Conservation (phyloP, 768 basidiomycete genomes). For the Lyophyllum decastes region DNA sequence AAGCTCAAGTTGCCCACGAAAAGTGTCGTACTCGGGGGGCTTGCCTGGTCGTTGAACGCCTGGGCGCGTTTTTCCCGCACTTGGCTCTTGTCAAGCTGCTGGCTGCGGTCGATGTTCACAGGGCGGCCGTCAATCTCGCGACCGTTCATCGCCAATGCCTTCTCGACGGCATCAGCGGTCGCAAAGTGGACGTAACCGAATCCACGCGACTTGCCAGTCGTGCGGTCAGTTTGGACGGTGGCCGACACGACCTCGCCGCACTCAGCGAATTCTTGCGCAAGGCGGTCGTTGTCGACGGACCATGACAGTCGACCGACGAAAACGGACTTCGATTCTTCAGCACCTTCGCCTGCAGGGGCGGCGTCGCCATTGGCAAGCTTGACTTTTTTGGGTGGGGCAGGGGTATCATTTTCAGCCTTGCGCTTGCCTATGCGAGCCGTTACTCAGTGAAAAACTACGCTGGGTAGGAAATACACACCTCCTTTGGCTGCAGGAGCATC, state of each 20-base stretch:
- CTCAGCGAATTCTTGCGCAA: constrained; percentile 84
- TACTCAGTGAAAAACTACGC: background rate
- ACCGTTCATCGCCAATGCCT: constrained; percentile 79
- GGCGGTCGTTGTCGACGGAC: constrained; percentile 96
- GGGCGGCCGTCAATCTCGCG: constrained; percentile 91
- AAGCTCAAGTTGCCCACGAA: constrained; percentile 94
- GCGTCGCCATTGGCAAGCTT: constrained; percentile 68
- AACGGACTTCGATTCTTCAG: constrained; percentile 65
- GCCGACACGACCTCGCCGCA: constrained; percentile 91
- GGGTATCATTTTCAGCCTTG: constrained; percentile 69
- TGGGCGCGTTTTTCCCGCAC: constrained; percentile 70
- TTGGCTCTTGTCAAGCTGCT: constrained; percentile 55
- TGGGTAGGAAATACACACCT: constrained; percentile 31
- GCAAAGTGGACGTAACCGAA: constrained; percentile 85
- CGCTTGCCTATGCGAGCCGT: constrained; percentile 58
- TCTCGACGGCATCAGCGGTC: constrained; percentile 69
- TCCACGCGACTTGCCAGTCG: constrained; percentile 79
- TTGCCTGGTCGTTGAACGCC: constrained; percentile 69
- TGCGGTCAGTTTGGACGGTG: constrained; percentile 83
- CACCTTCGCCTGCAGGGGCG: constrained; percentile 37
- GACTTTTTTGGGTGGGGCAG: constrained; percentile 75
- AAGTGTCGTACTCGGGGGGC: constrained; percentile 71
- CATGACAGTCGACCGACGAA: constrained; percentile 95
- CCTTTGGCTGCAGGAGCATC: constrained; percentile 34
- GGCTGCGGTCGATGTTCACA: constrained; percentile 83